A percentile compares a stretch with the other conserved stretches of the same genome.
phyloP scores from a whole-genome alignment of 306 rosid genomes.

The Pyrus communis region DNA sequence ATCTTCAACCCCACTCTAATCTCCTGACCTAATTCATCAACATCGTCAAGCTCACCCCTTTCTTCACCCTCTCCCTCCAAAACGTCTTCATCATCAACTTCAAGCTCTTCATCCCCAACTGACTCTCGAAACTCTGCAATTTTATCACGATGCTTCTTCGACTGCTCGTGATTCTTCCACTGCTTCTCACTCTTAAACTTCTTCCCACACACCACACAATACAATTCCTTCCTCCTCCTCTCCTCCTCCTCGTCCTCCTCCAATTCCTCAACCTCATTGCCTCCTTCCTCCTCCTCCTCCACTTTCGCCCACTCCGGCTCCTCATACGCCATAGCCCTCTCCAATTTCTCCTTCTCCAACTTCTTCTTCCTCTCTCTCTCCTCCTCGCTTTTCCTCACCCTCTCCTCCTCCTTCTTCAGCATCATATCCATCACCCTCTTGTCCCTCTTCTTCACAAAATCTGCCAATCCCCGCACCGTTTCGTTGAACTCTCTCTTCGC shows the following conservation, averaged over 20 bases:
- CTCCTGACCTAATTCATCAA: conserved; percentile 6
- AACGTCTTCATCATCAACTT: conserved; percentile 26
- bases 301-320: conserved; percentile 74
- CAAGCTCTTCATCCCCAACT: conserved; percentile 30
- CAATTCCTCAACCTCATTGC: conserved; percentile 7
- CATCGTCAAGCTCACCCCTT: conserved; percentile 20
- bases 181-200: conserved; percentile 99
- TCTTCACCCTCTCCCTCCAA: neutral
- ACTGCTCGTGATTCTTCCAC: conserved; percentile 98
- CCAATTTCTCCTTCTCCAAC: conserved; percentile 62
- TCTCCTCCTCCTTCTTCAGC: conserved; percentile 59
- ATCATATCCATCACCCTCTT: conserved; percentile 91
- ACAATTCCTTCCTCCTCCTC: conserved; percentile 51
- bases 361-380: conserved; percentile 68
- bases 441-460: conserved; percentile 93
- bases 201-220: conserved; percentile 90
- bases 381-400: conserved; percentile 62
- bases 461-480: conserved; percentile 82
- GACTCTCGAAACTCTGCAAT: conserved; percentile 69
- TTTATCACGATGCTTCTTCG: conserved; percentile 89
- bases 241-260: conserved; percentile 35
- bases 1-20: conserved; percentile 21
- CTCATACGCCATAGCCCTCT: conserved; percentile 62
- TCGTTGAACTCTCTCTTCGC: conserved; percentile 86
- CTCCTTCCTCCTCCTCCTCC: conserved; percentile 43